These are phyloP conservation scores for Pistacia atlantica DNA, from an alignment of 345 rosid genomes.

Conservation along the genomic window DNA sequence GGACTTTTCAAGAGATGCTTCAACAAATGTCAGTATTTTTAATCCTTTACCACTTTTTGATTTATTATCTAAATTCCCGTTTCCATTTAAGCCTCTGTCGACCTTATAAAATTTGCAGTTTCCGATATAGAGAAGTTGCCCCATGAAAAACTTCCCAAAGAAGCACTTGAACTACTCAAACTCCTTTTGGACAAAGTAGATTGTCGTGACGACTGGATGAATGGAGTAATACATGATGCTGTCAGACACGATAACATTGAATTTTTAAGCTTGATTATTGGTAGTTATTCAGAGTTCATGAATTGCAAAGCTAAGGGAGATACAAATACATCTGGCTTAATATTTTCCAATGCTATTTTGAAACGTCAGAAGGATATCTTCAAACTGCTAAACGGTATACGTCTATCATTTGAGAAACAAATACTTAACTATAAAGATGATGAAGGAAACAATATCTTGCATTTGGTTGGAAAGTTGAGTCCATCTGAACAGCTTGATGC, in stretches of 20 bases:
- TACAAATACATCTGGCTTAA: neutral
- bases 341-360: conserved; percentile 25
- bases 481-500: conserved; percentile 9
- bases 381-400: conserved; percentile 5
- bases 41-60: neutral
- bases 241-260: neutral
- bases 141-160: too few relatives aligned
- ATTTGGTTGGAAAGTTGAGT: conserved; percentile 22
- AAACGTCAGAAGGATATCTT: conserved; percentile 24
- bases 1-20: neutral
- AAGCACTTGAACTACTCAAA: neutral
- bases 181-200: neutral
- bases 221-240: neutral
- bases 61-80: neutral
- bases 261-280: neutral
- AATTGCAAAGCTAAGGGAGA: neutral
- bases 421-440: conserved; percentile 2
- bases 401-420: conserved; percentile 1
- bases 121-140: too few relatives aligned
- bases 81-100: too few relatives aligned
- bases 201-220: neutral
- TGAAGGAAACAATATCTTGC: conserved; percentile 23
- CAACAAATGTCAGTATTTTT: neutral
- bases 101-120: too few relatives aligned
- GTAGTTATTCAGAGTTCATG: neutral